Evolutionary conservation across 208 protist species (phyloP).

Genomic region (Crithidia fasciculata): DNA sequence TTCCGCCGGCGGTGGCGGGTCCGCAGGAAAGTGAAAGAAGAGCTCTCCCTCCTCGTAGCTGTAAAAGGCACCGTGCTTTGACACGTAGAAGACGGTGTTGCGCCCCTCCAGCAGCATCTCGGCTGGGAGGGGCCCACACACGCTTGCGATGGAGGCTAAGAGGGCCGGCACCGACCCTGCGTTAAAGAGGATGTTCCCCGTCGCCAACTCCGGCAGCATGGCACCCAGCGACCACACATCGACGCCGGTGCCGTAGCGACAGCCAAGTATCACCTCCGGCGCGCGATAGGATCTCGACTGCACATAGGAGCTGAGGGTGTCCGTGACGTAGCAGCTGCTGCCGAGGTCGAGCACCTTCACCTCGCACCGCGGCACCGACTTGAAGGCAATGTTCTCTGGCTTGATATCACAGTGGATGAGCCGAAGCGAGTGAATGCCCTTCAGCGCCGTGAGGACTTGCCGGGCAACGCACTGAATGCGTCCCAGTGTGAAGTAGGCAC

Average conservation of each 20-base stretch:
- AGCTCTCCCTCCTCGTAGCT: slow-evolving; percentile 63
- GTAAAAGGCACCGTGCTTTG: slow-evolving; percentile 92
- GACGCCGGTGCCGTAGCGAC: slow-evolving; percentile 78
- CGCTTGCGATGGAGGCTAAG: slow-evolving; percentile 66
- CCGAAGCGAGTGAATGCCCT: slow-evolving; percentile 80
- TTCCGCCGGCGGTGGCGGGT: slow-evolving; percentile 47
- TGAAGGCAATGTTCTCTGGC: slow-evolving; percentile 94
- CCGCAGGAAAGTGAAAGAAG: slow-evolving; percentile 60
- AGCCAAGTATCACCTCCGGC: slow-evolving; percentile 91
- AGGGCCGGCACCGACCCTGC: slow-evolving; percentile 73
- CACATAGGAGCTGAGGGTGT: slow-evolving; percentile 89
- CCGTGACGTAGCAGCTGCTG: slow-evolving; percentile 76
- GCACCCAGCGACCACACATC: slow-evolving; percentile 94
- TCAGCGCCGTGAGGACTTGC: slow-evolving; percentile 73
- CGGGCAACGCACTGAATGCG: slow-evolving; percentile 78
- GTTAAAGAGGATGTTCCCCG: slow-evolving; percentile 87
- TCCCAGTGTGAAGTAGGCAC: slow-evolving; percentile 86
- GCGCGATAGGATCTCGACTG: slow-evolving; percentile 94
- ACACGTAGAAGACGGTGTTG: slow-evolving; percentile 89
- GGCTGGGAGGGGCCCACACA: slow-evolving; percentile 69
- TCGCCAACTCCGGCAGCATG: slow-evolving; percentile 95
- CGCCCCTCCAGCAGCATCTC: slow-evolving; percentile 90
- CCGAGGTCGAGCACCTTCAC: slow-evolving; percentile 93
- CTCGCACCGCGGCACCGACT: slow-evolving; percentile 70
- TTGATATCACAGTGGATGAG: slow-evolving; percentile 98